Base-by-base conservation (phyloP, 2,329 filamentous ascomycete species). In the Daldinia sp. region DNA sequence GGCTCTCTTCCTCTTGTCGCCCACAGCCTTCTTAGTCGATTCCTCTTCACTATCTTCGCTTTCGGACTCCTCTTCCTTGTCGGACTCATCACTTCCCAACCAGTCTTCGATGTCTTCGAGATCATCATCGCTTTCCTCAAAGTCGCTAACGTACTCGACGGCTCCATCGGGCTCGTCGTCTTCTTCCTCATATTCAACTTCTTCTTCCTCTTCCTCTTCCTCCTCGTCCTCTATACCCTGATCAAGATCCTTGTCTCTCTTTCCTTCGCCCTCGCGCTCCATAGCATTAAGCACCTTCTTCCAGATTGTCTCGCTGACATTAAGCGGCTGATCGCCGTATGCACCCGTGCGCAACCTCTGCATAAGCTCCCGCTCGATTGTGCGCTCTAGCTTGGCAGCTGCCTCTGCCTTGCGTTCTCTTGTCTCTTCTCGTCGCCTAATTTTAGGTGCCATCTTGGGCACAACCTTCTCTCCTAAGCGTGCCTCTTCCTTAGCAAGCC, bases 261-360 rank as follows among this genome's bases (percentile, higher is more conserved):
- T 85, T 50, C 92, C 95, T 76, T 97, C 90, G 66, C 95, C 94
- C 74, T 92, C 91, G 74, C 92, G 88, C 86, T 99, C 96, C 81
- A 99, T 86, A 3, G 93, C 93, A 69, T 90, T 90, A 74, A 99
- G 89, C 6, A 99, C 96, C 87, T 94, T 97, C 87, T 97, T 97
- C 96, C 96, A 99, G 69, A 99, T 93, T 13, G 88, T 87, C 80
- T 98, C 94, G 80, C 97, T 96, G 58, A 97, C 94, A 78, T 99
- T 99, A 72, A 99, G 85, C 46, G 96, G 96, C 78, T 93, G 89
- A 75, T 98, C 94, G 61, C 96, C 96, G 81, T 99, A 98, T 2
- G 94, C 94, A 51, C 96, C 96, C 77, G 93, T 94, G 72, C 94
- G 88, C 80, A 99, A 83, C 74, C 96, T 87, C 82, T 98, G 93